A percentile compares a stretch with the other conserved stretches of the same genome.
Conservation (phyloP, 164 flowering plant species). For the Piper longum region DNA sequence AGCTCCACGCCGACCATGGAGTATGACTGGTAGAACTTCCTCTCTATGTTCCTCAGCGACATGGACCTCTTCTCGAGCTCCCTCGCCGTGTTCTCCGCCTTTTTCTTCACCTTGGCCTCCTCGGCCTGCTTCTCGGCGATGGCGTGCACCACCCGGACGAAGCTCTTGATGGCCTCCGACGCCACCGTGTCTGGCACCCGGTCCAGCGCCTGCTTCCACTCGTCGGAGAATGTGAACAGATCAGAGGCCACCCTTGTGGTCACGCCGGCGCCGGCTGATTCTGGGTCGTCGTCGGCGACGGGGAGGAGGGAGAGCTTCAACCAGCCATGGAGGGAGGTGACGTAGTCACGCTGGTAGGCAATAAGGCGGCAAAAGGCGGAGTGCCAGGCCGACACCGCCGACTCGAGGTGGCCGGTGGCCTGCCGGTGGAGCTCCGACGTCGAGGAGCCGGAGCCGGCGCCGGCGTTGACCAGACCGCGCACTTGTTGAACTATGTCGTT, state of each 20-base stretch:
- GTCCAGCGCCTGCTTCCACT: slow-evolving; percentile 89
- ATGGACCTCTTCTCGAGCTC: slow-evolving; percentile 86
- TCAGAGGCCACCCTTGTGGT: slow-evolving; percentile 9
- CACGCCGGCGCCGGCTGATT: slow-evolving; percentile 20
- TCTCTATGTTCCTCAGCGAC: slow-evolving; percentile 58
- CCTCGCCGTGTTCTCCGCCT: slow-evolving; percentile 51
- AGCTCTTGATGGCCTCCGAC: slow-evolving; percentile 89
- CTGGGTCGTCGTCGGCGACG: slow-evolving; percentile 17
- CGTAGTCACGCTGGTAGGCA: slow-evolving; percentile 67
- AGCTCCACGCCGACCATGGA: slow-evolving; percentile 78
- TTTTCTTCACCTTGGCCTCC: slow-evolving; percentile 66
- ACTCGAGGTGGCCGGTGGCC: slow-evolving; percentile 82
- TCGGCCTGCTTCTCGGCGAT: slow-evolving; percentile 63
- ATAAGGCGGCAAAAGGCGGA: slow-evolving; percentile 73
- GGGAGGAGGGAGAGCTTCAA: slow-evolving; percentile 54
- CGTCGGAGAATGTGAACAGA: slow-evolving; percentile 53
- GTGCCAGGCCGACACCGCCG: slow-evolving; percentile 86
- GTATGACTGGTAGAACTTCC: slow-evolving; percentile 74
- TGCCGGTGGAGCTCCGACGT: slow-evolving; percentile 84
- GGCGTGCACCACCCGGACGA: slow-evolving; percentile 69
- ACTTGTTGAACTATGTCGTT: slow-evolving; percentile 89
- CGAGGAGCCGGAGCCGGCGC: slow-evolving; percentile 43
- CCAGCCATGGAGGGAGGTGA: slow-evolving; percentile 80
- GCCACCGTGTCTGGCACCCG: slow-evolving; percentile 93
- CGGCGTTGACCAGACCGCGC: slow-evolving; percentile 58